Evolutionary conservation across 352 stramenopile species (phyloP), one percentile per base, ranked within the genome.

Genomic region (Phytopythium litorale): DNA sequence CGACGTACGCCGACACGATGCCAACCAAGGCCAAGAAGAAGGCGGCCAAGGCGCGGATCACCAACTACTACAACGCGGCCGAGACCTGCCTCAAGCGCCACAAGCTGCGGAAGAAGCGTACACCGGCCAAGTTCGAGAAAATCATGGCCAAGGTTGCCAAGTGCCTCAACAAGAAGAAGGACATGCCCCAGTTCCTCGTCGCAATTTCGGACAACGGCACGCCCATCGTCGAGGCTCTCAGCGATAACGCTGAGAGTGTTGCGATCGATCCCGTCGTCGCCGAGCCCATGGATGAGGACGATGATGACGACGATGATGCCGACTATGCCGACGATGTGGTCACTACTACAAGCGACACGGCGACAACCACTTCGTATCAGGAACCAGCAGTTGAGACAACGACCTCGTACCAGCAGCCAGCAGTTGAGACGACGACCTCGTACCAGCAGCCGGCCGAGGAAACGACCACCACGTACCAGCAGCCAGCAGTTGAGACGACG

Each of bases 41-140:
- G 15, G 19, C 7, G 13, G 32, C 19, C 19, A 46, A 43, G 52
- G 33, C 19, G 52, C 50, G 50, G 16, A 58, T 58, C 30, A 15
- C 23, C 4, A 58, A 58, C 19, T 58, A 58, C 52, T 58, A 58
- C 52, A 38, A 58, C 35, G 8, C 32, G n/a, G 52, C 52, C 13
- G 52, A 58, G n/a, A 48, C 5, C 13, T 58, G 52, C 32, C 32
- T 46, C n/a, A 32, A 21, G 32, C 3, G 4, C 6, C 8, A 32
- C 9, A 33, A 19, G 52, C 11, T 33, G 33, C 19, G 19, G n/a
- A 58, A 46, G 33, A 15, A 9, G 11, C 21, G 32, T 3, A 48
- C 5, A 15, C 2, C 46, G 52, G 33, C 32, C 33, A 18, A 32
- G 52, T 58, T 18, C 13, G 4, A 43, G 25, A 48, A 32, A n/a